Evolutionary conservation across 2,329 filamentous ascomycete species (phyloP), one percentile per base, ranked within the genome.

Genomic region (Aspergillus novofumigatus): DNA sequence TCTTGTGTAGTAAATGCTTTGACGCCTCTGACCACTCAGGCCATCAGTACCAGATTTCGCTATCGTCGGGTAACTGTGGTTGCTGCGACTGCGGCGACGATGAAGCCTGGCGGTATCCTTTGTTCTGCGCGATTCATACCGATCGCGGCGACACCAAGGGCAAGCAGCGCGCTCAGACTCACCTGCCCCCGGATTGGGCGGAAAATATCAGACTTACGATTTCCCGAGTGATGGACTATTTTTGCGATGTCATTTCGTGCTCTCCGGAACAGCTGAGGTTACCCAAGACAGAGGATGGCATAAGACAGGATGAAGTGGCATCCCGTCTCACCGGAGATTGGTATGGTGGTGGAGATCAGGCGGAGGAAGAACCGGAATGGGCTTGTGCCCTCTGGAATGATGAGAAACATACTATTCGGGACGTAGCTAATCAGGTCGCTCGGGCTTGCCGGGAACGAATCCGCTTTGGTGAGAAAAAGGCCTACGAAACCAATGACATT

Each of bases 11-110:
- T 68, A 87, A 88, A 64, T 99, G 94, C 77, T 99, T 96, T 72
- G 91, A 97, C 69, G 86, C 92, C 26, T 97, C 93, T 42, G 93
- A 99, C 69, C 94, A 99, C 74, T 88, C 91, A 10, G 92, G 89
- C 11, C 94, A 99, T 75, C 90, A 91, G 78, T 92, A 97, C 55
- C 88, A 90, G 67, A 91, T 99, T 57, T 89, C 83, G 57, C 86
- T 96, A 49, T 96, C 92, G 1, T 86, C 89, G 2, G 93, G 93
- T 6, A 96, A 97, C 70, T 94, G 89, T 69, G 93, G 93, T 48
- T 97, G 95, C 77, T 99, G 94, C 75, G 94, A 99, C 75, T 99
- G 94, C 71, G 94, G 94, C 58, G 94, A 99, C 70, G 86, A 89
- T 21, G 95, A 99, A 75, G 95, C 94, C 10, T 99, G 95, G 93